These are phyloP conservation scores for Ocimum tenuiflorum DNA, from an alignment of 257 asterid genomes.

Conservation along the genomic window DNA sequence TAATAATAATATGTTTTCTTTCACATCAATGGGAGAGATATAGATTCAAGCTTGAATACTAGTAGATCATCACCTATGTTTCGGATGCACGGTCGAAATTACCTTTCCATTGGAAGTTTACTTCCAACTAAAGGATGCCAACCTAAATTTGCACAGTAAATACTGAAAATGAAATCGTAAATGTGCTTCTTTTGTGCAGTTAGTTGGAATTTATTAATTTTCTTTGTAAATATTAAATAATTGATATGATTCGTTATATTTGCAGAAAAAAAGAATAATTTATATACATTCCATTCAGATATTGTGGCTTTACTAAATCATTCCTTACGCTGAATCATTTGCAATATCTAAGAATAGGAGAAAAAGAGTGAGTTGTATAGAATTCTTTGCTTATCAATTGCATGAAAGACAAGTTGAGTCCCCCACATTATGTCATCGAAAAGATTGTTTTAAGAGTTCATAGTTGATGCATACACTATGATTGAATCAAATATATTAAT, in stretches of 20 bases:
- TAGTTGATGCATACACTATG: too few relatives aligned
- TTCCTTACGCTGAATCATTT: background rate
- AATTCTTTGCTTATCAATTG: too few relatives aligned
- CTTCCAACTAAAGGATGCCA: background rate
- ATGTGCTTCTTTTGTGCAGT: background rate
- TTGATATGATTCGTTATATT: too few relatives aligned
- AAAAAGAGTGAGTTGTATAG: background rate
- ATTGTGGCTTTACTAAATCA: background rate
- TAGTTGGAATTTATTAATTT: background rate
- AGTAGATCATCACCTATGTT: background rate
- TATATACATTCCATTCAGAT: background rate
- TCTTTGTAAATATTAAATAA: too few relatives aligned
- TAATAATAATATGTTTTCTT: too few relatives aligned
- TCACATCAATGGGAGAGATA: too few relatives aligned
- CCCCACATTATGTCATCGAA: too few relatives aligned
- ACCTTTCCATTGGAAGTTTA: background rate
- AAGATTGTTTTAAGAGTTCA: too few relatives aligned
- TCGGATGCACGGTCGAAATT: background rate
- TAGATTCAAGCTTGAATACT: background rate
- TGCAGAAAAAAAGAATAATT: background rate
- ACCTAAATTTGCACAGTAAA: background rate
- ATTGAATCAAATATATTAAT: too few relatives aligned
- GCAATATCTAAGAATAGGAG: background rate
- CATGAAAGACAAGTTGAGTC: too few relatives aligned
- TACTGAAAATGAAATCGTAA: background rate